Conservation (phyloP, 1,139 yeast genomes). For the Entelexis paramagnoliae region DNA sequence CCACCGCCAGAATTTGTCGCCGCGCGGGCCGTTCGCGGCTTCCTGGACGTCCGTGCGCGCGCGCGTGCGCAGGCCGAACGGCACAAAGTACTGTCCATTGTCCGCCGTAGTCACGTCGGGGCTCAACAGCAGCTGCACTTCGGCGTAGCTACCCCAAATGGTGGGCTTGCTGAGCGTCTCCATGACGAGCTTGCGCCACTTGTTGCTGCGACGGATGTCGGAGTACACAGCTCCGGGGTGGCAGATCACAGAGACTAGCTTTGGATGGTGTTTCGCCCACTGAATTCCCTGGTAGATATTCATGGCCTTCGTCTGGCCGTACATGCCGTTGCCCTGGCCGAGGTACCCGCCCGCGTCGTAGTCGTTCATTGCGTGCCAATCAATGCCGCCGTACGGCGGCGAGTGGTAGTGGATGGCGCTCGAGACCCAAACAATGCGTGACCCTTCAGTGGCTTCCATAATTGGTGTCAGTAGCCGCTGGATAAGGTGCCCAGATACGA, state of each 20-base stretch:
- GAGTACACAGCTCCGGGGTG: constrained; percentile 43
- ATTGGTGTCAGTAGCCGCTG: constrained; percentile 43
- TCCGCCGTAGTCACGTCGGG: constrained; percentile 32
- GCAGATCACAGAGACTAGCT: constrained; percentile 35
- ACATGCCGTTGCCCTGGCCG: constrained; percentile 24
- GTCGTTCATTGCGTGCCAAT: constrained; percentile 26
- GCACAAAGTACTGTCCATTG: constrained; percentile 32
- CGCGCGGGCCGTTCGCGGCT: constrained; percentile 23
- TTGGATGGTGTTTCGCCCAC: constrained; percentile 36
- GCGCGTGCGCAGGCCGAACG: constrained; percentile 25
- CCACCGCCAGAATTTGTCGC: constrained; percentile 24
- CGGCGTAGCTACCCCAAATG: constrained; percentile 37
- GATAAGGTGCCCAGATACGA: constrained; percentile 41
- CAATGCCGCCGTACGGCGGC: constrained; percentile 25
- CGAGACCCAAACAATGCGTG: constrained; percentile 53
- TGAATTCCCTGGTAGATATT: constrained; percentile 35
- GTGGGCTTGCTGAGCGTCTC: constrained; percentile 20
- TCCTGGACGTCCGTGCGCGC: constrained; percentile 25
- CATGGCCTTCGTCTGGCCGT: constrained; percentile 29
- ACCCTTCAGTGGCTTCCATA: constrained; percentile 34
- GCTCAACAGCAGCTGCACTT: constrained; percentile 35
- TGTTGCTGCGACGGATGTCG: constrained; percentile 32
- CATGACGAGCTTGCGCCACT: constrained; percentile 18
- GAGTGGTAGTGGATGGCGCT: constrained; percentile 48
- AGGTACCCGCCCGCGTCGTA: constrained; percentile 18